Conservation (phyloP, 768 basidiomycete species). For the Termitomyces sp. region DNA sequence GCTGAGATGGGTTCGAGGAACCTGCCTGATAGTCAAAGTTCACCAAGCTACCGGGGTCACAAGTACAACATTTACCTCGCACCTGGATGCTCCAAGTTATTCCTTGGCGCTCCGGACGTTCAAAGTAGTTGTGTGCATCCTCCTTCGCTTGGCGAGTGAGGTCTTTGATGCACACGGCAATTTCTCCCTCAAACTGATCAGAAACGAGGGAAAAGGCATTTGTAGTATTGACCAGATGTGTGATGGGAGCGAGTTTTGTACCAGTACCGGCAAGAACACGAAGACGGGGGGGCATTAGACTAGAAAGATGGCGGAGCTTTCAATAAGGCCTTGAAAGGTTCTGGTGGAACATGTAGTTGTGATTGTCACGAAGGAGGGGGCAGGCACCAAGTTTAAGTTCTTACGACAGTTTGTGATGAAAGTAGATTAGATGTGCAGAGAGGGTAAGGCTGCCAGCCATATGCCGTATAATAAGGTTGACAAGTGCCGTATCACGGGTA, state of each 20-base stretch:
- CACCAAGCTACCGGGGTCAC: not conserved
- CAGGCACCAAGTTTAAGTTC: too few species aligned
- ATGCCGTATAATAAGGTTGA: too few species aligned
- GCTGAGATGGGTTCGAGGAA: constrained; percentile 67
- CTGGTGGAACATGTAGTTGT: too few species aligned
- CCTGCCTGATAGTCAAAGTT: constrained; percentile 42
- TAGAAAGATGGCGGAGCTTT: not conserved
- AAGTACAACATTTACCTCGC: constrained; percentile 52
- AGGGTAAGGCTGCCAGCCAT: too few species aligned
- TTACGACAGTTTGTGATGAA: too few species aligned
- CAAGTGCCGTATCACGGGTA: too few species aligned
- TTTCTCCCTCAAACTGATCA: constrained; percentile 68
- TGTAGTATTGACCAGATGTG: constrained; percentile 61
- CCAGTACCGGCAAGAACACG: constrained; percentile 74
- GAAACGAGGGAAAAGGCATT: constrained; percentile 52
- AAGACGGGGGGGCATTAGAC: constrained; percentile 50
- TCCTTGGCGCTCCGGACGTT: constrained; percentile 61
- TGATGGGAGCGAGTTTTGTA: constrained; percentile 53
- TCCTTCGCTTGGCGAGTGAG: constrained; percentile 42
- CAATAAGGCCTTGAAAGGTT: too few species aligned
- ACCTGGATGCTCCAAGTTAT: constrained; percentile 93
- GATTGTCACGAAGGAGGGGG: too few species aligned
- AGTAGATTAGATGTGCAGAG: too few species aligned
- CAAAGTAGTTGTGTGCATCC: constrained; percentile 67
- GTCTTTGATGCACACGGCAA: constrained; percentile 77